These are phyloP conservation scores for Xylariaceae sp. DNA, from an alignment of 2,329 filamentous ascomycete genomes.

Conservation along the genomic window DNA sequence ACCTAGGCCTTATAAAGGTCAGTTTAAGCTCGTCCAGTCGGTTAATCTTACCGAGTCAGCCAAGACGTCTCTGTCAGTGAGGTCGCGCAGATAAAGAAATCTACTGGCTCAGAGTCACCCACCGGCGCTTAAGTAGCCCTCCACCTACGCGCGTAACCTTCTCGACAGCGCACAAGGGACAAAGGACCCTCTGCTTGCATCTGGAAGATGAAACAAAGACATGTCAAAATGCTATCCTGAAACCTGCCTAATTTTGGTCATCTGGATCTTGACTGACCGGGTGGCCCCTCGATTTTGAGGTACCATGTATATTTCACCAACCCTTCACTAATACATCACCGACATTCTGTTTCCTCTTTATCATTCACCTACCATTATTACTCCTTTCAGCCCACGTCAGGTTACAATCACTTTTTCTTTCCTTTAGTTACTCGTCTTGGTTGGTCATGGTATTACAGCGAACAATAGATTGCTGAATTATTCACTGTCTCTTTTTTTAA, in stretches of 20 bases:
- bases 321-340: not conserved
- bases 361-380: slow-evolving; percentile 14
- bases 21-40: not conserved
- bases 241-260: slow-evolving; percentile 17
- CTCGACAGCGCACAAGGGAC: slow-evolving; percentile 22
- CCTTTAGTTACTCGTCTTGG: slow-evolving; percentile 6
- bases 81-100: slow-evolving; percentile 25
- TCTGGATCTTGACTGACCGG: slow-evolving; percentile 15
- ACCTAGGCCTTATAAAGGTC: not conserved
- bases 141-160: slow-evolving; percentile 29
- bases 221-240: slow-evolving; percentile 23
- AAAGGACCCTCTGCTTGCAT: slow-evolving; percentile 29
- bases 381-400: slow-evolving; percentile 5
- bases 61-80: slow-evolving; percentile 11
- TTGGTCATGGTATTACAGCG: slow-evolving; percentile 19
- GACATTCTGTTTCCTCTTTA: slow-evolving; percentile 8
- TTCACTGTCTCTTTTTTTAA: slow-evolving; percentile 12
- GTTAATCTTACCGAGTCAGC: slow-evolving; percentile 12
- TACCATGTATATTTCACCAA: not conserved
- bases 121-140: slow-evolving; percentile 32
- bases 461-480: slow-evolving; percentile 27
- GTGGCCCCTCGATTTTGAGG: slow-evolving; percentile 3
- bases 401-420: slow-evolving; percentile 7
- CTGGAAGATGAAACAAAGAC: slow-evolving; percentile 26
- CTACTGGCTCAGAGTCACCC: slow-evolving; percentile 32